phyloP scores from a whole-genome alignment of 768 basidiomycete genomes.

The Pleurotus tuber-regium region DNA sequence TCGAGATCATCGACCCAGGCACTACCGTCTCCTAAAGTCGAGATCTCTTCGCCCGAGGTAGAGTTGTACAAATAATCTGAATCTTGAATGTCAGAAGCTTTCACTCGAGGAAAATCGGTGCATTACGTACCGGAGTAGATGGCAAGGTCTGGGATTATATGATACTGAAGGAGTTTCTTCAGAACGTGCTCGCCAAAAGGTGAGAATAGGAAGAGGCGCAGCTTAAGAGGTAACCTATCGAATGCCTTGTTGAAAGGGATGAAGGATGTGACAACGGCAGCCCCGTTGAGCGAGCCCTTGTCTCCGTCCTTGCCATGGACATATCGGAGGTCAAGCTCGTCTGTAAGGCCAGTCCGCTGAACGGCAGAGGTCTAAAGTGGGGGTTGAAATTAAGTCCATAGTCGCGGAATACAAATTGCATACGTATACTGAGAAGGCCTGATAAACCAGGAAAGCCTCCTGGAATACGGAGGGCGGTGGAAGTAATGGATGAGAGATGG shows the following conservation, averaged over 20 bases:
- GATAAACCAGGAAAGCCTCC: constrained; percentile 39
- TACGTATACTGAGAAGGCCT: constrained; percentile 49
- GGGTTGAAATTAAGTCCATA: background rate
- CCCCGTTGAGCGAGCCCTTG: constrained; percentile 41
- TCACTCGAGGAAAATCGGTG: no score
- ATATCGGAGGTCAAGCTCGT: constrained; percentile 45
- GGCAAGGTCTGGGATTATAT: constrained; percentile 48
- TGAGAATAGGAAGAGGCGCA: constrained; percentile 57
- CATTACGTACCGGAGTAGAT: constrained; percentile 45
- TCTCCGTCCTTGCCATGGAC: constrained; percentile 31
- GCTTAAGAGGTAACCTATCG: constrained; percentile 43
- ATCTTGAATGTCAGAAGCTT: background rate
- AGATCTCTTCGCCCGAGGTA: constrained; percentile 16
- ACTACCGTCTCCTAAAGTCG: no score
- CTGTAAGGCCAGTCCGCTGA: constrained; percentile 46
- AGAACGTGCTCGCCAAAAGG: constrained; percentile 50
- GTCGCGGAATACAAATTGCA: constrained; percentile 10
- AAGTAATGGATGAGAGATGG: constrained; percentile 51
- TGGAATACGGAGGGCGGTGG: constrained; percentile 53
- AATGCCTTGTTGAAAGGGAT: constrained; percentile 53
- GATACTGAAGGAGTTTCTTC: constrained; percentile 56
- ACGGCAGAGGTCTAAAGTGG: constrained; percentile 49
- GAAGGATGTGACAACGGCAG: constrained; percentile 48
- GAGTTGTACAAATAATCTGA: constrained; percentile 30
- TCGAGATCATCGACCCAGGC: background rate